These are phyloP conservation scores for Chytriomyces confervae DNA, from an alignment of 192 early-diverging fungal species.

Conservation along the genomic window DNA sequence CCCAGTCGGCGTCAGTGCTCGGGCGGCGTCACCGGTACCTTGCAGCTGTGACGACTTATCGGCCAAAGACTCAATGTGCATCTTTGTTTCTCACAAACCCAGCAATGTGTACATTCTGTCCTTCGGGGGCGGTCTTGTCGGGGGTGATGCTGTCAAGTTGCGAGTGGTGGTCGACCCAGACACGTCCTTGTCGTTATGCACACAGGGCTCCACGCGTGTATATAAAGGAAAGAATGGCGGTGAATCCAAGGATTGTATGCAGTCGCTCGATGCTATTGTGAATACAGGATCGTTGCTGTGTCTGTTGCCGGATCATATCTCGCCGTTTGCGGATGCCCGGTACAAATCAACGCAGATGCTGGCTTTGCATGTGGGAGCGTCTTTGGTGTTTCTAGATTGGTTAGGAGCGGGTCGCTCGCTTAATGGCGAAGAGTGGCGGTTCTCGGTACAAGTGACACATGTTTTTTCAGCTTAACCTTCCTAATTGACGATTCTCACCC, in stretches of 20 bases:
- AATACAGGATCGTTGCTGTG: conserved; percentile 53
- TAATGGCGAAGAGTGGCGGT: conserved; percentile 78
- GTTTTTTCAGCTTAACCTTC: no score
- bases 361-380: conserved; percentile 51
- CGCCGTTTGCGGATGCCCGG: conserved; percentile 68
- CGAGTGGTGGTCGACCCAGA: conserved; percentile 50
- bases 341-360: conserved; percentile 73
- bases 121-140: conserved; percentile 81
- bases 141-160: conserved; percentile 68
- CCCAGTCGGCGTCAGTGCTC: neutral
- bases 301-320: conserved; percentile 80
- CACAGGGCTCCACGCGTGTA: neutral
- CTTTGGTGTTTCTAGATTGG: conserved; percentile 83
- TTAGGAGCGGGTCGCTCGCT: conserved; percentile 77
- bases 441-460: conserved; percentile 21
- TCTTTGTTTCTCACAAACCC: conserved; percentile 23
- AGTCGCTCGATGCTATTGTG: conserved; percentile 32
- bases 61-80: neutral
- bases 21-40: no score
- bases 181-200: neutral
- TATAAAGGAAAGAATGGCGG: neutral
- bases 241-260: no score
- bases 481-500: no score
- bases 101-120: conserved; percentile 70
- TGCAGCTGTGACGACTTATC: no score